These are phyloP conservation scores for Acer campestre DNA, from an alignment of 345 rosid genomes.

Conservation along the genomic window DNA sequence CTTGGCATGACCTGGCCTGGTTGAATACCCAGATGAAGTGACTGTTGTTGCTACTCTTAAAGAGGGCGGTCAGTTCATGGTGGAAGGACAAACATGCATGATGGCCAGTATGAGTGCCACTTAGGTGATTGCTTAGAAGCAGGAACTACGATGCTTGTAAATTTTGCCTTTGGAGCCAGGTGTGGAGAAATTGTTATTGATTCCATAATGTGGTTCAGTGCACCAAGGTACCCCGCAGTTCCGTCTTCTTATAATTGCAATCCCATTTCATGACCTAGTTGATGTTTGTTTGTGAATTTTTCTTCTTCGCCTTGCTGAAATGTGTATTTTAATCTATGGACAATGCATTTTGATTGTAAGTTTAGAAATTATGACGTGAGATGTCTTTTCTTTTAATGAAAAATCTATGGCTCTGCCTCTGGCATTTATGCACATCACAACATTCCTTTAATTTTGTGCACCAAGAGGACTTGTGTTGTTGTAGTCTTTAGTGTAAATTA, in stretches of 20 bases:
- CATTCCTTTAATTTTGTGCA: neutral
- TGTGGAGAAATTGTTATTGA: constrained; percentile 24
- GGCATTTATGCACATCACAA: neutral
- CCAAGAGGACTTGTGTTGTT: neutral
- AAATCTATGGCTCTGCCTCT: neutral
- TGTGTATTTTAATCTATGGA: constrained; percentile 7
- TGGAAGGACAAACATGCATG: constrained; percentile 26
- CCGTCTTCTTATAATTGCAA: constrained; percentile 14
- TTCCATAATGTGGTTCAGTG: constrained; percentile 23
- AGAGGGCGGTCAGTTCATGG: neutral
- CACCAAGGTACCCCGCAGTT: constrained; percentile 8
- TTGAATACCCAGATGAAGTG: constrained; percentile 16
- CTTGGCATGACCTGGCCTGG: constrained; percentile 45
- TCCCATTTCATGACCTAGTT: constrained; percentile 5
- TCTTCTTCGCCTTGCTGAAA: neutral
- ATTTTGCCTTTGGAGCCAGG: constrained; percentile 37
- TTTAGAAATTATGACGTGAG: constrained; percentile 1
- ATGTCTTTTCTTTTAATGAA: constrained; percentile 4
- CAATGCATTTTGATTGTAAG: constrained; percentile 14
- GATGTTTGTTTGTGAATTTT: constrained; percentile 13
- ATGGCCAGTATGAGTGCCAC: constrained; percentile 21
- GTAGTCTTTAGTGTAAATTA: neutral
- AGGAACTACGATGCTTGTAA: constrained; percentile 34
- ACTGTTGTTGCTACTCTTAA: constrained; percentile 17
- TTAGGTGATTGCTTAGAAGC: constrained; percentile 25